Percentiles rank a stretch among this genome's conserved stretches.
phyloP scores from a whole-genome alignment of 179 eudicot species.

The Silene coronaria region DNA sequence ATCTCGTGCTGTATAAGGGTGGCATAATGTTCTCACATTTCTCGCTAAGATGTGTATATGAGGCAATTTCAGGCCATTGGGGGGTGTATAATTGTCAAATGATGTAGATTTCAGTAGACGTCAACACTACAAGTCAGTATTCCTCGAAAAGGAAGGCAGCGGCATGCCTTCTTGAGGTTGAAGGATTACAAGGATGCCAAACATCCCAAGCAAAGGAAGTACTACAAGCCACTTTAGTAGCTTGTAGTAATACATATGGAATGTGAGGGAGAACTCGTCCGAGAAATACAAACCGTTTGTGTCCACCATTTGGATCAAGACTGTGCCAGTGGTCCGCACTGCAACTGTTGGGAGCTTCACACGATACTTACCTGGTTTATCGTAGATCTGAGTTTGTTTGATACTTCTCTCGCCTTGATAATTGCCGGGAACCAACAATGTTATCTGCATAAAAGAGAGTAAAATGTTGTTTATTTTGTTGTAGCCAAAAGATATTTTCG shows the following conservation, averaged over 20 bases:
- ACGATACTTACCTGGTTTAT: slow-evolving; percentile 58
- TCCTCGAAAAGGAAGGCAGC: slow-evolving; percentile 84
- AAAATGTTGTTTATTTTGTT: slow-evolving; percentile 16
- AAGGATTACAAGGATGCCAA: slow-evolving; percentile 73
- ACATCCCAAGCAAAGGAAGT: slow-evolving; percentile 96
- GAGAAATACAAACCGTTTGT: slow-evolving; percentile 69
- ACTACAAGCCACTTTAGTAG: slow-evolving; percentile 90
- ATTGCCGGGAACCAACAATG: slow-evolving; percentile 89
- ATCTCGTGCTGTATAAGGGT: slow-evolving; percentile 1
- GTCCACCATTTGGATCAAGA: slow-evolving; percentile 86
- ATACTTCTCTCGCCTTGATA: slow-evolving; percentile 92
- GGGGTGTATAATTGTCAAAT: slow-evolving; percentile 10
- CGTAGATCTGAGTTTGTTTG: slow-evolving; percentile 56
- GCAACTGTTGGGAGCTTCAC: slow-evolving; percentile 85
- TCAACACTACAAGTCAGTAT: slow-evolving; percentile 52
- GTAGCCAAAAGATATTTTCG: not conserved
- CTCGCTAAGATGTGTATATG: slow-evolving; percentile 5
- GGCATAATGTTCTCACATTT: not conserved
- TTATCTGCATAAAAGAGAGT: slow-evolving; percentile 36
- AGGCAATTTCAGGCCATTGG: slow-evolving; percentile 10
- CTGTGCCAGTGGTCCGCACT: slow-evolving; percentile 79
- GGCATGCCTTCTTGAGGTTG: slow-evolving; percentile 88
- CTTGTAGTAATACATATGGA: slow-evolving; percentile 88
- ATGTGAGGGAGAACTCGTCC: slow-evolving; percentile 83
- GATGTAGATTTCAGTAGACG: slow-evolving; percentile 12